Conservation (phyloP, 225 moss, liverwort and hornwort genomes). For the Marchantia paleacea region DNA sequence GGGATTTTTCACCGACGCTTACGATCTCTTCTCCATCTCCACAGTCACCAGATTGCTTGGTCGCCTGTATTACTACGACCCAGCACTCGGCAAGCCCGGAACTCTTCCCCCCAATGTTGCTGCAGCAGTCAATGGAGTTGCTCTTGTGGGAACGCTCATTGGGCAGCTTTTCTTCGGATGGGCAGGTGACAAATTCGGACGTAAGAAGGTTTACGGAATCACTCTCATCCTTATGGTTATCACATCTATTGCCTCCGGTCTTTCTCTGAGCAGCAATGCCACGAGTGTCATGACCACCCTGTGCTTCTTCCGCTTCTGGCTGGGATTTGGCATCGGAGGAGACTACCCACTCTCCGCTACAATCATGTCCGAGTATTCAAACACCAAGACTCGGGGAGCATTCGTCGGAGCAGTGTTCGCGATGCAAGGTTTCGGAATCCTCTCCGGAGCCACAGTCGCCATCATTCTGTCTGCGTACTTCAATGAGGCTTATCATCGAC, state of each 20-base stretch:
- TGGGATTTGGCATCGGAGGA: conserved; percentile 28
- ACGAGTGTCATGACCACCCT: conserved; percentile 25
- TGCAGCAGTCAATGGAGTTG: conserved; percentile 19
- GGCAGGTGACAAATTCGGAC: conserved; percentile 40
- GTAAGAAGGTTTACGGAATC: conserved; percentile 40
- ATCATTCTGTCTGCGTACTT: conserved; percentile 16
- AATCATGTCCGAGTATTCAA: conserved; percentile 31
- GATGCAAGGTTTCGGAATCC: conserved; percentile 28
- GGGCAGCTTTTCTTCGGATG: conserved; percentile 26
- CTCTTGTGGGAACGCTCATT: conserved; percentile 6
- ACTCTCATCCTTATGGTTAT: conserved; percentile 38
- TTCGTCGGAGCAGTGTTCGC: conserved; percentile 28
- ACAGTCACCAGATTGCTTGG: conserved; percentile 34
- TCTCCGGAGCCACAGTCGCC: conserved; percentile 10
- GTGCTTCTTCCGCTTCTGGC: conserved; percentile 42
- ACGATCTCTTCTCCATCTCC: conserved; percentile 60
- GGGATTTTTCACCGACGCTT: conserved; percentile 73
- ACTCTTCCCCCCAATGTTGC: conserved; percentile 11
- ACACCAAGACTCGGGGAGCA: conserved; percentile 24
- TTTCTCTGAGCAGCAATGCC: conserved; percentile 21
- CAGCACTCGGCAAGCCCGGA: conserved; percentile 11
- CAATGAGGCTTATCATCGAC: not conserved
- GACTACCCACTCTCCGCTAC: conserved; percentile 21
- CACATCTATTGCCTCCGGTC: conserved; percentile 28
- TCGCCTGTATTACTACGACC: conserved; percentile 19